A percentile compares a stretch with the other conserved stretches of the same genome.
Evolutionary conservation across 345 rosid species (phyloP).

Genomic region (Durio zibethinus): DNA sequence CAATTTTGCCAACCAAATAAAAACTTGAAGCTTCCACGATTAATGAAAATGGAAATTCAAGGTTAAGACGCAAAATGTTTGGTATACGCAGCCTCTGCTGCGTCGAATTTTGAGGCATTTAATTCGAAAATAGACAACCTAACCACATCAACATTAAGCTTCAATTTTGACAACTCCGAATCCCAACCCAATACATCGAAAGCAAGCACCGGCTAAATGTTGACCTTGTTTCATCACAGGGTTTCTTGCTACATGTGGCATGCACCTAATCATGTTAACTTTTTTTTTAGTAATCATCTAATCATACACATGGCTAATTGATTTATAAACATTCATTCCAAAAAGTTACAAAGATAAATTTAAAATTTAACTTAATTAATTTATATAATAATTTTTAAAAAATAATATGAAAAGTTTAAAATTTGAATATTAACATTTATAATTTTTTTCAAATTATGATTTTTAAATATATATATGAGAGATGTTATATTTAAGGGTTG

Average conservation of each 20-base stretch:
- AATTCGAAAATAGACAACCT: neutral
- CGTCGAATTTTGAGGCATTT: neutral
- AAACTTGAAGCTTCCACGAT: neutral
- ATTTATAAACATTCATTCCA: neutral
- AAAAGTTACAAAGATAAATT: no score
- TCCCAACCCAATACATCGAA: neutral
- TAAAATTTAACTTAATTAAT: no score
- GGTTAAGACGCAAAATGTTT: neutral
- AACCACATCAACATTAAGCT: neutral
- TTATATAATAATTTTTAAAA: no score
- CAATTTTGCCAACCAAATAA: neutral
- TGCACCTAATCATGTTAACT: neutral
- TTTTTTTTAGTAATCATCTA: neutral
- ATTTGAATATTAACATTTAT: no score
- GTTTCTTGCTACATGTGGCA: neutral
- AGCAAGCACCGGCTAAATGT: neutral
- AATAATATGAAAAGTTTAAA: no score
- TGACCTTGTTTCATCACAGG: neutral
- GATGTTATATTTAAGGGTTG: no score
- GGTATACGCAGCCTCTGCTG: neutral
- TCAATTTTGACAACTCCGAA: neutral
- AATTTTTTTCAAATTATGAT: no score
- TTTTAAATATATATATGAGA: no score
- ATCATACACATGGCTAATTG: neutral
- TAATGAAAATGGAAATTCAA: slow-evolving; percentile 1